Percentiles rank a stretch among this genome's conserved stretches.
Conservation (phyloP, 805 yeast species). For the Metschnikowia anglica region DNA sequence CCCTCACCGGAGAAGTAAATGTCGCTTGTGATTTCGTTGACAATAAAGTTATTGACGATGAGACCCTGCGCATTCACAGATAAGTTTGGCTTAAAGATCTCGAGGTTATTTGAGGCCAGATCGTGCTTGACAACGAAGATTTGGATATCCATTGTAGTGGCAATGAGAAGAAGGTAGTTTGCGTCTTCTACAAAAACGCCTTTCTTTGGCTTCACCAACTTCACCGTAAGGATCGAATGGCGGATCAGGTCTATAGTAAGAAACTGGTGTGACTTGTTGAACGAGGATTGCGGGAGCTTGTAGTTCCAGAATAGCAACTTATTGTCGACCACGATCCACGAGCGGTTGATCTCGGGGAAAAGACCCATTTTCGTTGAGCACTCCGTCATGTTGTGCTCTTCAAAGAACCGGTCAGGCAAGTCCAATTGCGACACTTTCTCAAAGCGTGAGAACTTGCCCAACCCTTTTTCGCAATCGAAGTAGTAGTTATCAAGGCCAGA, state of each 20-base stretch:
- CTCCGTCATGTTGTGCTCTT: conserved; percentile 66
- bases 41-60: conserved; percentile 60
- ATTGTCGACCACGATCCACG: conserved; percentile 85
- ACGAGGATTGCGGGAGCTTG: conserved; percentile 51
- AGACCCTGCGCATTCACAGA: conserved; percentile 77
- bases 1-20: conserved; percentile 81
- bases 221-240: conserved; percentile 73
- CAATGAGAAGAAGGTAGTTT: conserved; percentile 66
- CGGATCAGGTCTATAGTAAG: conserved; percentile 79
- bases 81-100: conserved; percentile 80
- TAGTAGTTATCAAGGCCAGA: conserved; percentile 63
- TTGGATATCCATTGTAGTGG: conserved; percentile 78
- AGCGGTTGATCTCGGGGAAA: conserved; percentile 72
- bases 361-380: conserved; percentile 77
- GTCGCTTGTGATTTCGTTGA: conserved; percentile 66
- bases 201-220: conserved; percentile 76
- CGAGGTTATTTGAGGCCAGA: conserved; percentile 46
- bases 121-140: conserved; percentile 69
- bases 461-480: conserved; percentile 45
- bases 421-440: conserved; percentile 65
- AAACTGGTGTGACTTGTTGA: conserved; percentile 51
- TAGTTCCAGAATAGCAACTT: conserved; percentile 85
- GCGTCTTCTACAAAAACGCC: conserved; percentile 79
- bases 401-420: conserved; percentile 79
- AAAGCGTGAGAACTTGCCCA: conserved; percentile 67